These are phyloP conservation scores for Cinnamomum micranthum DNA, from an alignment of 164 flowering plant species.

Conservation along the genomic window DNA sequence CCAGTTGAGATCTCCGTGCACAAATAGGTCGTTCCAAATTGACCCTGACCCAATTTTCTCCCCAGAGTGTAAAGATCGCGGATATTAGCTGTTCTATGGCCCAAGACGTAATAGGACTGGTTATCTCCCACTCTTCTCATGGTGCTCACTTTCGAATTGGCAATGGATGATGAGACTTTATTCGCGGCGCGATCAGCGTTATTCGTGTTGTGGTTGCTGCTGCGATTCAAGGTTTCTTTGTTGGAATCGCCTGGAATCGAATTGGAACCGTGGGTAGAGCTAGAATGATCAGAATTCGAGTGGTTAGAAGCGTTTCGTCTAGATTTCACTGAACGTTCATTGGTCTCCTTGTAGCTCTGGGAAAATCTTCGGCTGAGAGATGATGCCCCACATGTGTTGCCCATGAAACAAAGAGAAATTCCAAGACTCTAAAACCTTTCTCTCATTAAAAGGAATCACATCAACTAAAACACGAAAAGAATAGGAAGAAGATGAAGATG, in stretches of 20 bases:
- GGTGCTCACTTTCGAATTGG: slow-evolving; percentile 35
- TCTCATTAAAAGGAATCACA: slow-evolving; percentile 23
- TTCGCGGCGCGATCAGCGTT: too few species aligned
- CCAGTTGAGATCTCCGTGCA: slow-evolving; percentile 65
- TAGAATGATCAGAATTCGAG: slow-evolving; percentile 36
- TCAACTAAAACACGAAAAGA: not conserved
- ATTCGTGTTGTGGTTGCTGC: slow-evolving; percentile 14
- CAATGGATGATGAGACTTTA: slow-evolving; percentile 4
- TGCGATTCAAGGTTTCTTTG: slow-evolving; percentile 26
- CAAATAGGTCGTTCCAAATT: slow-evolving; percentile 80
- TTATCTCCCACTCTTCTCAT: slow-evolving; percentile 62
- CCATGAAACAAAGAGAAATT: slow-evolving; percentile 67
- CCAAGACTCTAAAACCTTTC: slow-evolving; percentile 19
- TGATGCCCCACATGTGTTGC: slow-evolving; percentile 98
- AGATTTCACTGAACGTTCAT: slow-evolving; percentile 34
- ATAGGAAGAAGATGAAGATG: not conserved
- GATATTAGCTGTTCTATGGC: slow-evolving; percentile 76
- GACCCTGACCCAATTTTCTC: slow-evolving; percentile 88
- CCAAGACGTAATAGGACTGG: slow-evolving; percentile 70
- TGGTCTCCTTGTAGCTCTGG: slow-evolving; percentile 63
- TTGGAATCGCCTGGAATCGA: slow-evolving; percentile 34
- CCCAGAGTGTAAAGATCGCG: slow-evolving; percentile 81
- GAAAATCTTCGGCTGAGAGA: slow-evolving; percentile 57
- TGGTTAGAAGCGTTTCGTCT: slow-evolving; percentile 35
- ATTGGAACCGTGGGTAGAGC: slow-evolving; percentile 30